These are phyloP conservation scores for Candida ponderosae DNA, from an alignment of 805 yeast genomes.

Conservation along the genomic window DNA sequence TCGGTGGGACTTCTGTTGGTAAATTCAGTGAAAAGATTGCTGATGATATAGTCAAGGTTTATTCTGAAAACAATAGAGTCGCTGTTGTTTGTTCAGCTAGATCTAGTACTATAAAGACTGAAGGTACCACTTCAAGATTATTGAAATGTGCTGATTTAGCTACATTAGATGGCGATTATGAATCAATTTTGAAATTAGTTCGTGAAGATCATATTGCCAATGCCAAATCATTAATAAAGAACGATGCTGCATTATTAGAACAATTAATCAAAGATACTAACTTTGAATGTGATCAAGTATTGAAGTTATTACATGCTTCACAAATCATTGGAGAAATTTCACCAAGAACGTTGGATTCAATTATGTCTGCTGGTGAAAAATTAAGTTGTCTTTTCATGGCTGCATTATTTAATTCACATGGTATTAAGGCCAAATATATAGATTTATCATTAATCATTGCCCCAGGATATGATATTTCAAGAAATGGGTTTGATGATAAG, in stretches of 20 bases:
- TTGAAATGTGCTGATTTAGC: constrained; percentile 80
- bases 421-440: constrained; percentile 68
- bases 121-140: constrained; percentile 90
- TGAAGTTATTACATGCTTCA: constrained; percentile 74
- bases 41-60: constrained; percentile 71
- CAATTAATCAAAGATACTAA: constrained; percentile 52
- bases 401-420: constrained; percentile 73
- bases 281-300: constrained; percentile 59
- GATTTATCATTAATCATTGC: constrained; percentile 74
- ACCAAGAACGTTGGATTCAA: constrained; percentile 77
- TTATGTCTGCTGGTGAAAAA: constrained; percentile 93
- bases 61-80: constrained; percentile 52
- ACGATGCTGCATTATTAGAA: constrained; percentile 35
- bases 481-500: constrained; percentile 53
- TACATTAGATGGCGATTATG: constrained; percentile 50
- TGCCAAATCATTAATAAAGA: constrained; percentile 47
- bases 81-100: constrained; percentile 97
- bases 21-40: constrained; percentile 85
- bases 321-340: constrained; percentile 88
- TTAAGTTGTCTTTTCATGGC: constrained; percentile 86
- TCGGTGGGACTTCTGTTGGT: constrained; percentile 97
- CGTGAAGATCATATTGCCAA: constrained; percentile 73
- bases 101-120: constrained; percentile 82
- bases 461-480: constrained; percentile 42
- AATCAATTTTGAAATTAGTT: constrained; percentile 53